Base-by-base conservation (phyloP, 129 eudicot genomes). In the Centaurea solstitialis region DNA sequence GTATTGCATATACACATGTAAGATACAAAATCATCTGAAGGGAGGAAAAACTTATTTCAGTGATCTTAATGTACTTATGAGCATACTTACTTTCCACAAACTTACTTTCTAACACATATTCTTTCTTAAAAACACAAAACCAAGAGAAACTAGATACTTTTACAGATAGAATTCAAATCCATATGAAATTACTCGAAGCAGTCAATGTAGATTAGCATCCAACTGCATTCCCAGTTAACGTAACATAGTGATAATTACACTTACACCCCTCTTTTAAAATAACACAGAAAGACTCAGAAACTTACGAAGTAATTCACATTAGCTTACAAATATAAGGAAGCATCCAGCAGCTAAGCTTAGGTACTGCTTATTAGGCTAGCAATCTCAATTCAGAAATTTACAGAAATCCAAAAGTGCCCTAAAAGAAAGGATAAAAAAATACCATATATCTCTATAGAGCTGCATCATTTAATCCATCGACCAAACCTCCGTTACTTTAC, bases 331-430 rank as follows among this genome's bases (percentile, higher is more conserved):
- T 66, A 39, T 43, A 77, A n/a, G 62, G 7, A 78, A 43, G 70
- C 26, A 66, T 78, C 75, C 62, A 6, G 65, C 65, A 57, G 65
- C n/a, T 68, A 30, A 35, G 12, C 43, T 40, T 77, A 45, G 39
- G 45, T 47, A n/a, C 41, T 17, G 66, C 74, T 41, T 38, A 72
- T 68, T 43, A 78, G 47, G 75, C 33, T 28, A 68, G 50, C 21
- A 78, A 78, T 78, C 45, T 68, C 7, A 5, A 59, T 62, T n/a
- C 39, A 0, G 22, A 61, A 37, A 76, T 35, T 41, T 37, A 43
- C 65, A 15, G 33, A 0, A 43, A 12, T 59, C 81, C 9, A 78
- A 33, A 78, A 45, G 68, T 43, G 37, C 28, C 68, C 65, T 68
- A 78, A 38, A 70, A 70, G 23, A 70, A 26, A 26, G 30, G n/a